Evolutionary conservation across 2,329 filamentous ascomycete species (phyloP).

Genomic region (Fusarium sp.): DNA sequence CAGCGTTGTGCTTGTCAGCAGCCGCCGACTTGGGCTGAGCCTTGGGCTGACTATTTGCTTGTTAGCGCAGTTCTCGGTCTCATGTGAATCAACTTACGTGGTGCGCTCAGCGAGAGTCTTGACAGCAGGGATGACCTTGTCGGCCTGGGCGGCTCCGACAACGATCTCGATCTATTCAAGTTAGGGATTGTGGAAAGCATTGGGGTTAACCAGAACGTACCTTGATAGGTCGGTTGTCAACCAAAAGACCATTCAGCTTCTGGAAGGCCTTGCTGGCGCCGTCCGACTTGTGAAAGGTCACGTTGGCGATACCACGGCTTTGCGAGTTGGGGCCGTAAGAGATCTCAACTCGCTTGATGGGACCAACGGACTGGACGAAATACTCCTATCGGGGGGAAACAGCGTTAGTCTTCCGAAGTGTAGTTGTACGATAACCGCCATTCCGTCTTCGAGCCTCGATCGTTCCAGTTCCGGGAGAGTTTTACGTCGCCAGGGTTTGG

Average conservation of each 20-base stretch:
- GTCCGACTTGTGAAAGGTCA: slow-evolving; percentile 84
- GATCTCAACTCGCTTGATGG: slow-evolving; percentile 90
- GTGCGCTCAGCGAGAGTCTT: slow-evolving; percentile 87
- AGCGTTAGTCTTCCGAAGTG: slow-evolving; percentile 72
- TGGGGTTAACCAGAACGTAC: slow-evolving; percentile 55
- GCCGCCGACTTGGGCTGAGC: slow-evolving; percentile 84
- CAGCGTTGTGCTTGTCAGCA: slow-evolving; percentile 73
- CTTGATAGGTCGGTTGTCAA: slow-evolving; percentile 93
- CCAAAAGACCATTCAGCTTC: slow-evolving; percentile 87
- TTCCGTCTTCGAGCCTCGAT: slow-evolving; percentile 48
- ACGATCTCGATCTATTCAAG: slow-evolving; percentile 84
- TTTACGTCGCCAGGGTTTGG: slow-evolving; percentile 37
- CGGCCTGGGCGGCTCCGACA: slow-evolving; percentile 79
- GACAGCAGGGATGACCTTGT: slow-evolving; percentile 72
- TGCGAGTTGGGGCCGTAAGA: slow-evolving; percentile 93
- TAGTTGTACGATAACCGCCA: slow-evolving; percentile 42
- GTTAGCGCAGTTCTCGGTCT: slow-evolving; percentile 21
- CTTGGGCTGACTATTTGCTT: slow-evolving; percentile 46
- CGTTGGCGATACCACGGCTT: slow-evolving; percentile 92
- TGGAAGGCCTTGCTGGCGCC: slow-evolving; percentile 87
- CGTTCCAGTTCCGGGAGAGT: slow-evolving; percentile 46
- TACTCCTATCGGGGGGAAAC: slow-evolving; percentile 85
- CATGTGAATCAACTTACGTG: slow-evolving; percentile 60
- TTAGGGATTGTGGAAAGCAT: slow-evolving; percentile 36
- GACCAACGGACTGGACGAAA: slow-evolving; percentile 87